Evolutionary conservation across 768 basidiomycete genomes (phyloP), one percentile per base, ranked within the genome.

Genomic region (Trametes cubensis): DNA sequence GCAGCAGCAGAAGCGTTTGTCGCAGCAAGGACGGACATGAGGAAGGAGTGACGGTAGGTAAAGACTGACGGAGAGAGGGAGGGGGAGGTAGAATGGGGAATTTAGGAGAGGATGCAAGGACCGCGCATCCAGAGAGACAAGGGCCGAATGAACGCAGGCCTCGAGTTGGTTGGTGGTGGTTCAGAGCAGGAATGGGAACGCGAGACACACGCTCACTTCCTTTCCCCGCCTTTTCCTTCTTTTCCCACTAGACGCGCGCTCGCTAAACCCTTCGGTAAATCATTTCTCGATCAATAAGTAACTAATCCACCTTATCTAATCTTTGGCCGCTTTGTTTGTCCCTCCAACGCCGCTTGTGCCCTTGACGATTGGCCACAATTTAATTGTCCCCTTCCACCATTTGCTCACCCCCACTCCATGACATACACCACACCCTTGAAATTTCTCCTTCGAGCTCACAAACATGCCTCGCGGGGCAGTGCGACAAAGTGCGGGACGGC

Each of bases 1-100:
- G 60, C 58, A 21, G 47, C 2, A 13, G 60, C 49, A 42, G 62
- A 39, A 39, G 46, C 26, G 45, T 55, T 55, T 48, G 58, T 54
- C n/a, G 58, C 57, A 42, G 62, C 62, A 54, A 63, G 40, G 62
- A 59, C 47, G 48, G 62, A 50, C 62, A 63, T 63, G 51, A 42
- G 38, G 46, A 59, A 59, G 17, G 57, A 59, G 41, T 23, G 62
- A 48, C 40, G 47, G 21, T 17, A 7, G 48, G 47, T 3, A 40
- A 59, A 55, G 56, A 58, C 46, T 46, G 62, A 44, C 45, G 50
- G 26, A 2, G 34, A 34, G 34, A 34, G 34, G 34, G 34, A 34
- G 14, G 28, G 47, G 26, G 30, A 46, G 6, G 15, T 25, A 17
- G 20, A 17, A 50, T 17, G 23, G n/a, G 21, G 3, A 40, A n/a